Percentiles rank a stretch among this genome's conserved stretches.
phyloP scores from a whole-genome alignment of 2,329 filamentous ascomycete genomes.

The Aureobasidium vineae region DNA sequence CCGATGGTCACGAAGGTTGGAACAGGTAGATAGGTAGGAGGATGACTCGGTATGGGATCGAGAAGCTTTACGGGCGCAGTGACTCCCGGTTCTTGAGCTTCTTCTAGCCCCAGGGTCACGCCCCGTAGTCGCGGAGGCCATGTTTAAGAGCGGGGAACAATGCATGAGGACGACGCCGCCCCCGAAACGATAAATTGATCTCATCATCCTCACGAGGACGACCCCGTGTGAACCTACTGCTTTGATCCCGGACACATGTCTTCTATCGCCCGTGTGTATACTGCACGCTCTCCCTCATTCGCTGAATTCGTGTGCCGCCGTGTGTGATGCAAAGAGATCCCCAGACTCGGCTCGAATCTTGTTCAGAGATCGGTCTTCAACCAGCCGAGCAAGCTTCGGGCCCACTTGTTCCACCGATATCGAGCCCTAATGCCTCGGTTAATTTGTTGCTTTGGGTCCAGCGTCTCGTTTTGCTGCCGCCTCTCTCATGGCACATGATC shows the following conservation, averaged over 20 bases:
- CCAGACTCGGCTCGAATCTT: conserved; percentile 23
- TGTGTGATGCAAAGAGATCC: conserved; percentile 7
- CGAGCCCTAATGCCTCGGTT: conserved; percentile 10
- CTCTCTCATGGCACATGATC: conserved; percentile 10
- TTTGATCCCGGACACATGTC: neutral
- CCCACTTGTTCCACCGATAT: conserved; percentile 5
- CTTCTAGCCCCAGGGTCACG: conserved; percentile 24
- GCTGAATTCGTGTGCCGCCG: neutral
- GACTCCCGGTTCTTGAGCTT: conserved; percentile 22
- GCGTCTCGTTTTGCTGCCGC: neutral
- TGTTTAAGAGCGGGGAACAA: conserved; percentile 20
- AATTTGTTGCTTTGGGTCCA: conserved; percentile 19
- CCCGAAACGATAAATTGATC: neutral
- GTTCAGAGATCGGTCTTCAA: neutral
- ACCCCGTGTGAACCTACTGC: neutral
- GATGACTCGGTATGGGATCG: conserved; percentile 2
- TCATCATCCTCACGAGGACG: neutral
- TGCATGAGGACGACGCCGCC: conserved; percentile 15
- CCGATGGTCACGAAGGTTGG: neutral
- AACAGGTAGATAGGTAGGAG: conserved; percentile 13
- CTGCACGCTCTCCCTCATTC: neutral
- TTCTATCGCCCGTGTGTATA: neutral
- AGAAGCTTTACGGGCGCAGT: conserved; percentile 9
- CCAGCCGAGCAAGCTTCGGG: conserved; percentile 19
- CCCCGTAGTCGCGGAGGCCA: conserved; percentile 13